Base-by-base conservation (phyloP, 805 yeast genomes). In the Ogataea paradorogensis region DNA sequence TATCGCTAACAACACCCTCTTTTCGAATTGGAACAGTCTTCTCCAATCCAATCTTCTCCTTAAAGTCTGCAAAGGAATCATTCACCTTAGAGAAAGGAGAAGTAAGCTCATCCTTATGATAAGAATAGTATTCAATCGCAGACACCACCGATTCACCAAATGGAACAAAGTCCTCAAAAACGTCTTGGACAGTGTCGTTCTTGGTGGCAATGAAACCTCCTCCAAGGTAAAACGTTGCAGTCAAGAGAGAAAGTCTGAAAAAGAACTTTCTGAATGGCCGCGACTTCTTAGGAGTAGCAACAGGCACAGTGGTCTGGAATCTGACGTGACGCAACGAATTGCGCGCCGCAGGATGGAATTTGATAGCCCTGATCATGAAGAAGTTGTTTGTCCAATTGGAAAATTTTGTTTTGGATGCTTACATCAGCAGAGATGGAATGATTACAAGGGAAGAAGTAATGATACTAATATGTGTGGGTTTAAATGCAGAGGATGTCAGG, bases 81-180 rank as follows among this genome's bases (percentile, higher is more conserved):
- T 45, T 46, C 27, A 51, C 53, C 15, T 31, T 52, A 16, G 46
- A 50, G 27, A 53, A 40, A 11, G 50, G 38, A 11, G 25, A 28
- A 20, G 42, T 31, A 9, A 58, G 24, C 35, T 53, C 57, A 18
- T 51, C 56, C 26, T 30, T 46, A 29, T 58, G 60, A 29, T 51
- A 50, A 46, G 49, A 43, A 18, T 55, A 46, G 36, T 56, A 64
- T 48, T 81, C 85, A 37, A 73, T 65, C 7, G 58, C 51, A 38
- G 76, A 75, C 22, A 82, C 71, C 22, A 74, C 62, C 15, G 62
- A 61, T 51, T 79, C 84, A 27, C 80, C 85, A 35, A 73, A 69
- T 14, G 93, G 93, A 31, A 82, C 74, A 43, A 73, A 74, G 48
- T 80, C 80, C 15, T 79, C 69, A 59, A 80, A 82, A 32, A 68